Evolutionary conservation across 495 filamentous ascomycete genomes (phyloP).

Genomic region (Bacidia rubella): DNA sequence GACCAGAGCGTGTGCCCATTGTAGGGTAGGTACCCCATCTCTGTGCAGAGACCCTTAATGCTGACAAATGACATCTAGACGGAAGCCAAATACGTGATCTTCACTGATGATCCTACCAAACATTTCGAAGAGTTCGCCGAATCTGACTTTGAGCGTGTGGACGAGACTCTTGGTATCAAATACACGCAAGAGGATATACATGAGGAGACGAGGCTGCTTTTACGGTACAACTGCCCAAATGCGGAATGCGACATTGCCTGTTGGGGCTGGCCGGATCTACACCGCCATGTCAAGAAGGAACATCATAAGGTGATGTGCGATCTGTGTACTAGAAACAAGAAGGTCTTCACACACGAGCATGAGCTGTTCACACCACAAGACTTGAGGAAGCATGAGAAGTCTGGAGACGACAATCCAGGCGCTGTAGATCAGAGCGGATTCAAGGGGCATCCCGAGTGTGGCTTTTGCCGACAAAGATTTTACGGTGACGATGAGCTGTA

Average conservation of each 20-base stretch:
- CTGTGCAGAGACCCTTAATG: not conserved
- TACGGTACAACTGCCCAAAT: conserved; percentile 95
- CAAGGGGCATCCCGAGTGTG: conserved; percentile 88
- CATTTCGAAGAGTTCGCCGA: conserved; percentile 68
- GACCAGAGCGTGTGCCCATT: conserved; percentile 87
- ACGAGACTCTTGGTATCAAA: conserved; percentile 75
- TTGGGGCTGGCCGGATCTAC: conserved; percentile 82
- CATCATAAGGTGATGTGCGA: conserved; percentile 91
- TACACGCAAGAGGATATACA: conserved; percentile 79
- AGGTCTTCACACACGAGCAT: conserved; percentile 97
- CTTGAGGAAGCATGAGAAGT: conserved; percentile 72
- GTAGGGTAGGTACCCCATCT: conserved; percentile 48
- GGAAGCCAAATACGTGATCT: conserved; percentile 70
- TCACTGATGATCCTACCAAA: conserved; percentile 71
- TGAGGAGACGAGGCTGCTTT: conserved; percentile 70
- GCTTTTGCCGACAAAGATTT: conserved; percentile 81
- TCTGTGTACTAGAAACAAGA: conserved; percentile 87
- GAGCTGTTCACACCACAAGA: conserved; percentile 77
- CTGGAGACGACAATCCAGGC: conserved; percentile 84
- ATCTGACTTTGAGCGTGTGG: conserved; percentile 55
- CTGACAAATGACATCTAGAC: conserved; percentile 40
- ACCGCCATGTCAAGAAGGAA: conserved; percentile 69
- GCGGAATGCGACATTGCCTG: conserved; percentile 75
- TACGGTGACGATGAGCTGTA: conserved; percentile 95
- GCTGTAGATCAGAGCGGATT: conserved; percentile 89